Conservation (phyloP, 345 rosid species). For the Eucalyptus pumila region DNA sequence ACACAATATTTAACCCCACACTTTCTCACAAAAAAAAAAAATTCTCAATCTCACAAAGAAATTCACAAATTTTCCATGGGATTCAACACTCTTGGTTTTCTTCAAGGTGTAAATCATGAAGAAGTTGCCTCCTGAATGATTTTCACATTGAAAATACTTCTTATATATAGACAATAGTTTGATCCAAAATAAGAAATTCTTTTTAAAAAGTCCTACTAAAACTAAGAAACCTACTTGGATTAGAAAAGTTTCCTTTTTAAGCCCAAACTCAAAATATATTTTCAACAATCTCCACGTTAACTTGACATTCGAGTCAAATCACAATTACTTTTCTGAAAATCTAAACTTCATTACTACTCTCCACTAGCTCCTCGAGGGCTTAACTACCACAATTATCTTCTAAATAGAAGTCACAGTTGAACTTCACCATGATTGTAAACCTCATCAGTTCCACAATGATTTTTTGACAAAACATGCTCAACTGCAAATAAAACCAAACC, state of each 20-base stretch:
- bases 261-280: not conserved
- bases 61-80: not conserved
- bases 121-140: not conserved
- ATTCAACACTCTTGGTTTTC: not conserved
- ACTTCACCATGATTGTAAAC: not conserved
- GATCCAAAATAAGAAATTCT: not conserved
- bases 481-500: too few relatives aligned
- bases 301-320: not conserved
- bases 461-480: not conserved
- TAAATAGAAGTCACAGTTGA: not conserved
- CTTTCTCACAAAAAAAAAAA: not conserved
- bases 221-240: not conserved
- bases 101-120: not conserved
- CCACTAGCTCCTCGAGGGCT: not conserved
- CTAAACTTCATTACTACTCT: not conserved
- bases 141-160: not conserved
- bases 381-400: too few relatives aligned
- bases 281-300: not conserved
- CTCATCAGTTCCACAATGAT: not conserved
- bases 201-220: not conserved
- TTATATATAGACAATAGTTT: not conserved
- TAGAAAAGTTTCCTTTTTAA: accelerated
- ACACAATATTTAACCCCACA: not conserved
- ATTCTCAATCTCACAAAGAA: not conserved
- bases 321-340: too few relatives aligned